A percentile compares a stretch with the other conserved stretches of the same genome.
Conservation (phyloP, 1,139 yeast genomes). For the Kurtzmaniella quercitrusa region DNA sequence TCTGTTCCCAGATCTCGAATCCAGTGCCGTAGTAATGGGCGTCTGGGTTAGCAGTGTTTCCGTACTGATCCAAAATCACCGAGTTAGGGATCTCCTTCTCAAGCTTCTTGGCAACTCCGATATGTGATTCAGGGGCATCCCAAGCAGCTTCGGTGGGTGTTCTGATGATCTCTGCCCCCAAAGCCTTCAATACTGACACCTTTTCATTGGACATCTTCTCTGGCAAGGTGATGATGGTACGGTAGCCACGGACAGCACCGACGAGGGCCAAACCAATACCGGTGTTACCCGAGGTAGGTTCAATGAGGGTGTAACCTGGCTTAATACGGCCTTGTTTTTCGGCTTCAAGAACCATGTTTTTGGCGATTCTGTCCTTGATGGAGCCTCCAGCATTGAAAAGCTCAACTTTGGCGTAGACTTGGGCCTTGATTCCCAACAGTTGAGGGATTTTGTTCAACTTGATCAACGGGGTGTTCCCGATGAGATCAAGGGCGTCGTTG, state of each 20-base stretch:
- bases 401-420: conserved; percentile 56
- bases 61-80: conserved; percentile 80
- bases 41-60: conserved; percentile 72
- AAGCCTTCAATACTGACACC: conserved; percentile 81
- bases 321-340: conserved; percentile 74
- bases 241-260: conserved; percentile 83
- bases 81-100: conserved; percentile 86
- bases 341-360: conserved; percentile 76
- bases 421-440: conserved; percentile 67
- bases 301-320: conserved; percentile 83
- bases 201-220: conserved; percentile 93
- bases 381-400: conserved; percentile 70
- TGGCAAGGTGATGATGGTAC: conserved; percentile 85
- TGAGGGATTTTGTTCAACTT: conserved; percentile 74
- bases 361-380: conserved; percentile 62
- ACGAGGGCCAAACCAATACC: conserved; percentile 87
- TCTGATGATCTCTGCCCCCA: conserved; percentile 88
- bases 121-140: conserved; percentile 90
- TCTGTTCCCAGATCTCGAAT: conserved; percentile 80
- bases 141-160: conserved; percentile 93
- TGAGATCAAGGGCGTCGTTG: conserved; percentile 52
- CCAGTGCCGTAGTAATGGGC: conserved; percentile 89
- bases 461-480: conserved; percentile 83
- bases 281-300: conserved; percentile 86
- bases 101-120: conserved; percentile 80